Base-by-base conservation (phyloP, 2,329 filamentous ascomycete species). In the Fusarium anguioides region DNA sequence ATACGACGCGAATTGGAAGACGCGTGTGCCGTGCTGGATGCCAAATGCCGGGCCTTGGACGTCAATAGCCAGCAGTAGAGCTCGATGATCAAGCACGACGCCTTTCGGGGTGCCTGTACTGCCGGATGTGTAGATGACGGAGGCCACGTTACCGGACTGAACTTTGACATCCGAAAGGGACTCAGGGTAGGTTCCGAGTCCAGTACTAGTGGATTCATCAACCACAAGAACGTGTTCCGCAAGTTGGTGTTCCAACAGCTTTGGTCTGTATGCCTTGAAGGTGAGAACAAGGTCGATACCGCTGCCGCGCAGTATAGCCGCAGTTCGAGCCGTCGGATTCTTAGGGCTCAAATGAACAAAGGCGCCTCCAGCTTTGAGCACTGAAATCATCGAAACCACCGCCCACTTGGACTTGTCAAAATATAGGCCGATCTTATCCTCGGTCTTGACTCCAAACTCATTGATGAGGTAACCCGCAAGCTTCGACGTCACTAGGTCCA, bases 401-500 rank as follows among this genome's bases (percentile, higher is more conserved):
- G 47, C 47, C 47, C 47, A 50, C 35, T 50, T 50, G 18, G 47
- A 50, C 35, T 50, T 50, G 36, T 50, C 47, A 50, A 50, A 50
- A 40, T 50, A 50, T 40, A 50, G 35, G 36, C 47, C 47, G 35
- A 50, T 50, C 47, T 50, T 50, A 40, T 50, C 47, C 47, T 50
- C 35, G 47, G 40, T 50, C 47, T 50, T 50, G 47, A 50, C 47
- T 40, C 47, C 47, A 31, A 50, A 40, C 47, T 50, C 36, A 18
- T 50, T 40, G 47, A 40, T 40, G 26, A 50, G 47, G 36, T 50
- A 50, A 40, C 35, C 14, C 24, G 47, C 47, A 50, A 50, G 47
- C 36, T 50, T 50, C 47, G 47, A 50, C 47, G 47, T 50, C 47
- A 50, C 47, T 50, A 40, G 47, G n/a, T 50, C 47, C 47, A 50